Evolutionary conservation across 352 stramenopile genomes (phyloP).

Genomic region (Pythium brachiatum): DNA sequence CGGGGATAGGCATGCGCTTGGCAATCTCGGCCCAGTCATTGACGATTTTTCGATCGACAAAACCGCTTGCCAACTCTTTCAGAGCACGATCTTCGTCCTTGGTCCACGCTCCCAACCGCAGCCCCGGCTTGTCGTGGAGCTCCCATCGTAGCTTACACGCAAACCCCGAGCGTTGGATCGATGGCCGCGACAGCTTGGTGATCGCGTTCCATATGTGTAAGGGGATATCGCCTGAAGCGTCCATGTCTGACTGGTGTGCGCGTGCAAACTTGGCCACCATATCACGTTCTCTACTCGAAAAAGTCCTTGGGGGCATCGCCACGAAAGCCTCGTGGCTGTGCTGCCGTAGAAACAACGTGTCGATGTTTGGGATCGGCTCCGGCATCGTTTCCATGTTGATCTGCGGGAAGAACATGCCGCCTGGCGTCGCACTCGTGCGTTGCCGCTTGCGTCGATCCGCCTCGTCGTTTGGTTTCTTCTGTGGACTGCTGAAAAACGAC

Average conservation of each 20-base stretch:
- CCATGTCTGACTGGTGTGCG: constrained; percentile 5
- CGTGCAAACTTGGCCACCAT: constrained; percentile 47
- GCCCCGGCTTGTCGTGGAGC: constrained; percentile 52
- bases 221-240: constrained; percentile 21
- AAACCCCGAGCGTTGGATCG: constrained; percentile 62
- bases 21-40: constrained; percentile 30
- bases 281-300: constrained; percentile 57
- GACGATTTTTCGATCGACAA: constrained; percentile 10
- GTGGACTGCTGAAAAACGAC: constrained; percentile 53
- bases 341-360: constrained; percentile 47
- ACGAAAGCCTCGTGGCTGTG: constrained; percentile 64
- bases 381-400: constrained; percentile 7
- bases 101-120: constrained; percentile 35
- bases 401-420: background rate
- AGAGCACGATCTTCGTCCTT: constrained; percentile 27
- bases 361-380: constrained; percentile 49
- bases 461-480: constrained; percentile 24
- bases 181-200: constrained; percentile 27
- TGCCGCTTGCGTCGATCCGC: constrained; percentile 5
- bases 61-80: constrained; percentile 20
- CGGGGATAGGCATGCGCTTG: constrained; percentile 22
- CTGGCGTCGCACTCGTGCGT: background rate
- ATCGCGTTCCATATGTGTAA: constrained; percentile 53
- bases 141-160: constrained; percentile 76
- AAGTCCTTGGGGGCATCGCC: constrained; percentile 42